Evolutionary conservation across 78 protist genomes (phyloP), one percentile per base, ranked within the genome.

Genomic region (Creolimax fragrantissima): DNA sequence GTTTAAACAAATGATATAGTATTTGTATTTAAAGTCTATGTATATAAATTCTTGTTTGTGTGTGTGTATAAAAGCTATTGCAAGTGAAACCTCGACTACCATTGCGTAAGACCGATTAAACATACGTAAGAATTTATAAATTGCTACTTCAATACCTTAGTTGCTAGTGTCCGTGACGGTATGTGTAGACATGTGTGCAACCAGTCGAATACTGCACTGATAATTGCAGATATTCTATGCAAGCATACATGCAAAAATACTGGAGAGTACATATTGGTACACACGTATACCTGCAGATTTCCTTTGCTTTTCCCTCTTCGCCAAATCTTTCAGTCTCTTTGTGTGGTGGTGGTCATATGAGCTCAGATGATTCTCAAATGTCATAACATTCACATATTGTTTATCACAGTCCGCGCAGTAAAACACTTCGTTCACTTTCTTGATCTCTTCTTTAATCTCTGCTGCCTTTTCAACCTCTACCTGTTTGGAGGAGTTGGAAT

Each of bases 331-430:
- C 74, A 92, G 90, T 2, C 94, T 89, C 89, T 94, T 94, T 39
- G 90, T 94, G 94, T 94, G 95, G 91, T 94, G 93, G 93, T 94
- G 95, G 92, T 94, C 95, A 88, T 94, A 94, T 17, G 92, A 89
- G 35, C 84, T 83, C 35, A 94, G 66, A 89, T 94, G 95, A 43
- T 43, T 81, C 41, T 88, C 88, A 3, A 2, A 88, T 37, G 86
- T 89, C 35, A 66, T 81, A 37, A 88, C 91, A 37, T 44, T 41
- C 35, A 6, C 36, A 67, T 85, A 83, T 84, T 84, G 84, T 58
- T 85, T 92, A 47, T 67, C 74, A 58, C 93, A 91, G 41, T 35
- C n/a, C n/a, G 66, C 93, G 89, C 93, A 91, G 81, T 91, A 81
- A 67, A 91, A 91, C 35, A 45, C 88, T 36, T 41, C 4, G 3